Evolutionary conservation across 192 early-diverging fungal species (phyloP), one percentile per base, ranked within the genome.

Genomic region (Backusella circina): DNA sequence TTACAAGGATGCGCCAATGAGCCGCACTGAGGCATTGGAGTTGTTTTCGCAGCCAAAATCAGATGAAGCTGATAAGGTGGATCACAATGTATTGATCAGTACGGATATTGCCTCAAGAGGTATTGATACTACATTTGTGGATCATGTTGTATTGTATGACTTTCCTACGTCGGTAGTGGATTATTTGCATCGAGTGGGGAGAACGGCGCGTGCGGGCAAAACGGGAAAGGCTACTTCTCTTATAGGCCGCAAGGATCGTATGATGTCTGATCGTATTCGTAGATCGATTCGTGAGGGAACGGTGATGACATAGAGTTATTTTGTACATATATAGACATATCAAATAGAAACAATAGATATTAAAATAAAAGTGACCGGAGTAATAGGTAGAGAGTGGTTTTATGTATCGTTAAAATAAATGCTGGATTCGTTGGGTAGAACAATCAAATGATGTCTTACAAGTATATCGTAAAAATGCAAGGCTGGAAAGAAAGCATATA

Each of bases 101-200:
- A 98, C 97, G 1, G 97, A 98, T 77, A 88, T 97, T 73, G 95
- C 93, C 1, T 95, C 94, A 5, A 87, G 97, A 35, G 97, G 97
- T 0, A 82, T 98, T 33, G 97, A 98, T 71, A 96, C 95, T 21
- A 91, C 90, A 30, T 89, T 90, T 66, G 95, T 96, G 5, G 86
- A 92, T 31, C 97, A 97, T 81, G 95, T 98, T 12, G 84, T 98
- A 5, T 74, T 96, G 57, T 96, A 93, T 74, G 95, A 98, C 61
- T 96, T 98, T 78, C 97, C 97, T 0, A 90, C 91, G 5, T 95
- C 93, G 0, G 90, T 92, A 0, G 92, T 97, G 26, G 95, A 98
- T 82, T 98, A 97, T 79, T 72, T 99, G 68, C 97, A 99, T 79
- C 90, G 97, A 21, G 87, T 94, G 2, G 97, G 97, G 0, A 83